Base-by-base conservation (phyloP, 208 protist species). In the Balamuthia mandrillaris region DNA sequence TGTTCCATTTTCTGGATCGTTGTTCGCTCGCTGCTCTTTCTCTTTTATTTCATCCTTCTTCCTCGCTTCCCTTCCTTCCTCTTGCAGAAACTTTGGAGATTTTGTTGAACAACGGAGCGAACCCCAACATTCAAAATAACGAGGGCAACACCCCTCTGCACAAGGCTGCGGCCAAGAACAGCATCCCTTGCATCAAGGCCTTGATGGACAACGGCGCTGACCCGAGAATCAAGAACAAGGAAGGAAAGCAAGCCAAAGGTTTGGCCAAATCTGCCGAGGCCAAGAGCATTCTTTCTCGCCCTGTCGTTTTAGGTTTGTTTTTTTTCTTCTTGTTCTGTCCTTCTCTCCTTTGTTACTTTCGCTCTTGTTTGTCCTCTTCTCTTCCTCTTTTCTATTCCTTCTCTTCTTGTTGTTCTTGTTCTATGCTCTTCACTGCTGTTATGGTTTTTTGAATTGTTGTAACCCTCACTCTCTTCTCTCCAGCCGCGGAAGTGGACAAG, bases 81-180 rank as follows among this genome's bases (percentile, higher is more conserved):
- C n/a, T n/a, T n/a, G 29, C 0, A 79, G 70, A 79, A 58, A 79
- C 70, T 2, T 41, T 79, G 70, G 70, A 79, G 33, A 16, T 79
- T 4, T 35, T 79, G 4, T 24, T 79, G 45, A 49, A 79, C 21
- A 49, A 42, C 10, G 70, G 70, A 37, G 70, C 70, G 0, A 49
- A 79, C 5, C 29, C 70, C 18, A 79, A 79, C 70, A 52, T 29
- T 42, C 70, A 79, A 51, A 79, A 79, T 35, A 79, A 79, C 47
- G 70, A 42, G 18, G 70, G 70, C 14, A 49, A 79, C 47, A 79
- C 45, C 16, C 70, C 70, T 6, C 29, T 79, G 41, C 70, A 79
- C 70, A 79, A 79, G 45, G 70, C 70, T 49, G 70, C 60, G 2
- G 70, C 70, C n/a, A 79, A 79, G 70, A 79, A 51, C 27, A 60